phyloP scores from a whole-genome alignment of 495 filamentous ascomycete genomes.

The Xylaria venustula region DNA sequence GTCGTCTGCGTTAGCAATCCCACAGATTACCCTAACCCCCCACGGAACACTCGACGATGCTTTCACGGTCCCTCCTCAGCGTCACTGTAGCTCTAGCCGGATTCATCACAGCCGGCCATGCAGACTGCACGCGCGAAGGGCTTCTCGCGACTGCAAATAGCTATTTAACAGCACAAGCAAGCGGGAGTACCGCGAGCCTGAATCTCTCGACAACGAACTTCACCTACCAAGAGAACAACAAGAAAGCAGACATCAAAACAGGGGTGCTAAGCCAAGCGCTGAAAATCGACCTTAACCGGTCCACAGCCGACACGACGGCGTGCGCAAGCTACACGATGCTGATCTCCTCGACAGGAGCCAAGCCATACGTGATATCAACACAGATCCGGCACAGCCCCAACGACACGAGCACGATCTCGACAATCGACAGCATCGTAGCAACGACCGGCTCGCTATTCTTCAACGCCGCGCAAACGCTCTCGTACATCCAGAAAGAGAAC shows the following conservation, averaged over 20 bases:
- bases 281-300: conserved; percentile 37
- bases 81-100: not conserved
- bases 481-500: conserved; percentile 41
- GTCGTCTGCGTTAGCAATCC: not conserved
- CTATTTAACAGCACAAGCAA: conserved; percentile 35
- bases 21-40: not conserved
- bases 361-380: conserved; percentile 42
- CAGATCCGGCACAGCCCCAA: conserved; percentile 41
- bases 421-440: conserved; percentile 47
- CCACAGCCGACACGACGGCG: conserved; percentile 39
- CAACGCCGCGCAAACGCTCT: conserved; percentile 41
- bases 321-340: conserved; percentile 47
- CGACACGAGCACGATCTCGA: conserved; percentile 31
- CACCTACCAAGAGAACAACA: conserved; percentile 45
- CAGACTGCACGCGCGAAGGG: conserved; percentile 39
- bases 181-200: conserved; percentile 28
- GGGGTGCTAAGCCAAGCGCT: conserved; percentile 36
- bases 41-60: not conserved
- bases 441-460: conserved; percentile 50
- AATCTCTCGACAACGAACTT: conserved; percentile 33
- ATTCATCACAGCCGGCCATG: not conserved
- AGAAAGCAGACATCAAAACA: conserved; percentile 28
- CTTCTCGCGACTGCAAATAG: conserved; percentile 36
- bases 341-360: conserved; percentile 34
- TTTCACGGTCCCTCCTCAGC: not conserved